These are phyloP conservation scores for Amylostereum chailletii DNA, from an alignment of 1,284 basidiomycete species.

Conservation along the genomic window DNA sequence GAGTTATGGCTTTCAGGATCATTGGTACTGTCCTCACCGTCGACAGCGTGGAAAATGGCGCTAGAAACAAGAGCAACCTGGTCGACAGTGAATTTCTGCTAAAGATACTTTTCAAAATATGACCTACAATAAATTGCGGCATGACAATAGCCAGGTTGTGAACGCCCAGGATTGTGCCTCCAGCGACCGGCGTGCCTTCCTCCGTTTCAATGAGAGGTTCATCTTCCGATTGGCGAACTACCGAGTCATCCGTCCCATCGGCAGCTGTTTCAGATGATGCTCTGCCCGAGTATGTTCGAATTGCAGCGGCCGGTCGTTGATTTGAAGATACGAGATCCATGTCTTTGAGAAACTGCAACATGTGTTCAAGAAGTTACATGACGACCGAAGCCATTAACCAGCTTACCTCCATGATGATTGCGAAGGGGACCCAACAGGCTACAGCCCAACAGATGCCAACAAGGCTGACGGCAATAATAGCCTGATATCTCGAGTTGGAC, in stretches of 20 bases:
- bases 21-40: constrained; percentile 35
- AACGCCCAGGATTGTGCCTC: constrained; percentile 92
- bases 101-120: neutral
- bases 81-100: neutral
- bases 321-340: constrained; percentile 33
- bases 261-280: neutral
- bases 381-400: neutral
- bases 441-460: constrained; percentile 94
- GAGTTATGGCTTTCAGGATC: constrained; percentile 40
- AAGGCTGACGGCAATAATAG: constrained; percentile 73
- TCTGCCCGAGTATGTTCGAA: neutral
- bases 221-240: constrained; percentile 43
- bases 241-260: neutral
- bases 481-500: constrained; percentile 28
- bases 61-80: constrained; percentile 87
- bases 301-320: neutral
- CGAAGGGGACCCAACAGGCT: constrained; percentile 87
- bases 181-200: constrained; percentile 55
- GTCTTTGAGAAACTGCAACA: constrained; percentile 73
- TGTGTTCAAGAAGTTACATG: constrained; percentile 4
- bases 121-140: constrained; percentile 82
- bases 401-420: constrained; percentile 87
- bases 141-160: constrained; percentile 93
- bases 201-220: constrained; percentile 40
- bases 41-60: constrained; percentile 78